Conservation (phyloP, 2,329 filamentous ascomycete genomes). For the Neocucurbitaria cava region DNA sequence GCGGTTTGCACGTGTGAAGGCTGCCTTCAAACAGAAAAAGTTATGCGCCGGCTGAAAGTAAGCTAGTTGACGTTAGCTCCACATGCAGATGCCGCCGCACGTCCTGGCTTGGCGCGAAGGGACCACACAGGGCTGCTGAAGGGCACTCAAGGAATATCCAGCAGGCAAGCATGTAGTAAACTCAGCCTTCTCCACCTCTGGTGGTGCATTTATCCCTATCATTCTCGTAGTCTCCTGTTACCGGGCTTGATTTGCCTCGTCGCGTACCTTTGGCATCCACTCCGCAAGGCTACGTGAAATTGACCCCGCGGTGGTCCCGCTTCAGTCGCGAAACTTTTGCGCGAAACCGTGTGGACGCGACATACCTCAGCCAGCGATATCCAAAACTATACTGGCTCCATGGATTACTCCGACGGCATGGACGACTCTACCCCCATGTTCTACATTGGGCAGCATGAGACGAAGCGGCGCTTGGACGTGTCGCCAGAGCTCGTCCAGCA, state of each 20-base stretch:
- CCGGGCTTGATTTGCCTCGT: neutral
- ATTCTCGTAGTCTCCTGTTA: neutral
- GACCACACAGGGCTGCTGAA: constrained; percentile 15
- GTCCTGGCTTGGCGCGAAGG: constrained; percentile 15
- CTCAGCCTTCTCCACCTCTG: constrained; percentile 5
- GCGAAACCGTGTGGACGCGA: neutral
- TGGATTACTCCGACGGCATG: constrained; percentile 42
- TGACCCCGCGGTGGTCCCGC: constrained; percentile 18
- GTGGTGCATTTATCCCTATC: constrained; percentile 5
- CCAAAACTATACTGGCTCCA: constrained; percentile 8
- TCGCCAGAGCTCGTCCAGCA: constrained; percentile 70
- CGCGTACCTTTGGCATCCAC: constrained; percentile 4
- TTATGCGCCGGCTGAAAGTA: constrained; percentile 21
- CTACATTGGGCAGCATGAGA: constrained; percentile 78
- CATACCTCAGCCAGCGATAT: neutral
- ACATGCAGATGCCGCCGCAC: constrained; percentile 16
- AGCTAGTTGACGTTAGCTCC: no score
- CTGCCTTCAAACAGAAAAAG: constrained; percentile 23
- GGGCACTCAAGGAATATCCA: constrained; percentile 12
- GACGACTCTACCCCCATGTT: constrained; percentile 60
- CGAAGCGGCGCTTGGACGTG: constrained; percentile 65
- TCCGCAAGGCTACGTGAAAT: neutral
- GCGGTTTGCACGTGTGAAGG: constrained; percentile 9
- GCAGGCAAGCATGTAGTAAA: constrained; percentile 16
- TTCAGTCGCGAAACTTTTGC: constrained; percentile 12